Evolutionary conservation across 169 alveolate species (phyloP).

Genomic region (Babesia caballi): DNA sequence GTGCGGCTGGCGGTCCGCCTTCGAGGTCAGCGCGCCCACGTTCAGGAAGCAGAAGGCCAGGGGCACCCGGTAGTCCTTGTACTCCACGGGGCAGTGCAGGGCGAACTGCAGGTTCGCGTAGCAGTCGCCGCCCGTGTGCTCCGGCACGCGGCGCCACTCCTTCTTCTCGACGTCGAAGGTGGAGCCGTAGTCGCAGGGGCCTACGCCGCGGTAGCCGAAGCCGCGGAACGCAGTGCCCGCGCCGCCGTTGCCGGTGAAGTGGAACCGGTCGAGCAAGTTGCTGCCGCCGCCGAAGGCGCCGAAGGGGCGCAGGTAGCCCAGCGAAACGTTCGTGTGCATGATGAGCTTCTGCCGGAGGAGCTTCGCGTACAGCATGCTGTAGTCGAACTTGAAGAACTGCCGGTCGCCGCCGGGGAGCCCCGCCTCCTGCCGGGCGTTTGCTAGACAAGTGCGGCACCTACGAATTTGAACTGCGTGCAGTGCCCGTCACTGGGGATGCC

Average conservation of each 20-base stretch:
- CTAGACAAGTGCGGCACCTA: background rate
- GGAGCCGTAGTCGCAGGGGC: conserved; percentile 61
- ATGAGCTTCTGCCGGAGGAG: conserved; percentile 30
- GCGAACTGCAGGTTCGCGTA: conserved; percentile 56
- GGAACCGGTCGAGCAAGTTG: conserved; percentile 50
- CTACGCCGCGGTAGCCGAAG: conserved; percentile 55
- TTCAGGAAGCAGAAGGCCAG: conserved; percentile 42
- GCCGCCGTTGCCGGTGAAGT: conserved; percentile 62
- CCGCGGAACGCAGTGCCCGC: conserved; percentile 55
- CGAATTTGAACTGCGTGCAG: conserved; percentile 53
- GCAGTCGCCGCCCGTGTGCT: conserved; percentile 64
- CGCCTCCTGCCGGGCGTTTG: conserved; percentile 32
- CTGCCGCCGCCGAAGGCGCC: conserved; percentile 5
- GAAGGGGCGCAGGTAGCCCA: conserved; percentile 48
- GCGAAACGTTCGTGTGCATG: conserved; percentile 37
- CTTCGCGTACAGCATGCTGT: conserved; percentile 29
- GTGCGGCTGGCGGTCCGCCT: background rate
- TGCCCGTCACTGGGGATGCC: conserved; percentile 52
- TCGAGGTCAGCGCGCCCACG: conserved; percentile 42
- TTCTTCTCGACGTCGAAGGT: conserved; percentile 6
- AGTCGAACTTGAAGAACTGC: conserved; percentile 52
- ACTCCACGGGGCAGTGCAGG: conserved; percentile 43
- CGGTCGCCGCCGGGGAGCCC: conserved; percentile 67
- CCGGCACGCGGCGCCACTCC: conserved; percentile 35
- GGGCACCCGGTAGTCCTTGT: conserved; percentile 31